Percentiles rank a stretch among this genome's conserved stretches.
These are phyloP conservation scores for Sporothrix curviconia DNA, from an alignment of 2,329 filamentous ascomycete genomes.

Conservation along the genomic window DNA sequence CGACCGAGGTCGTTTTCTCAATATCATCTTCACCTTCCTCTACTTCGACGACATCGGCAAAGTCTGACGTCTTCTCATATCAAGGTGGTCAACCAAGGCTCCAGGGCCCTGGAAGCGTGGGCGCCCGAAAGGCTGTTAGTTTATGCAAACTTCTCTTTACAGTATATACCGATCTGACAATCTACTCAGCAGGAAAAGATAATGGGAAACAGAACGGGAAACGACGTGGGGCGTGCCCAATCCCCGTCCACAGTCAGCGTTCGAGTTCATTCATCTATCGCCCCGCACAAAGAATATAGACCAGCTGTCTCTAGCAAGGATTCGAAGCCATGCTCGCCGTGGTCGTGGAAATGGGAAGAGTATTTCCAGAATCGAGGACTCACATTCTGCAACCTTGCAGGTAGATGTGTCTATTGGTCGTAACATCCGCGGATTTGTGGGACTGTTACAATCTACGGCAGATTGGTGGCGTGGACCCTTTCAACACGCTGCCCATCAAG, in stretches of 20 bases:
- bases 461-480: slow-evolving; percentile 12
- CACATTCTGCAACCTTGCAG: too few relatives aligned
- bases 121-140: slow-evolving; percentile 7
- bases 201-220: too few relatives aligned
- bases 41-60: neutral
- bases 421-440: neutral
- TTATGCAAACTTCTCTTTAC: too few relatives aligned
- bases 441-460: slow-evolving; percentile 8
- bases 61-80: slow-evolving; percentile 1
- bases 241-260: neutral
- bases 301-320: neutral
- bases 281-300: neutral
- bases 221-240: too few relatives aligned
- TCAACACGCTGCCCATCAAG: neutral
- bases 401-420: too few relatives aligned
- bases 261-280: slow-evolving; percentile 10
- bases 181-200: neutral
- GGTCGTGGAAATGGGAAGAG: neutral
- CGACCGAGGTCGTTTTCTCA: slow-evolving; percentile 7
- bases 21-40: neutral
- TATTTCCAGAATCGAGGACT: too few relatives aligned
- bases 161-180: neutral
- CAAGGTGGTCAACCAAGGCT: slow-evolving; percentile 2
- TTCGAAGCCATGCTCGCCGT: slow-evolving; percentile 9
- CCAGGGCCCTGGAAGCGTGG: slow-evolving; percentile 13